Base-by-base conservation (phyloP, 2,329 filamentous ascomycete genomes). In the Fusarium proliferatum region DNA sequence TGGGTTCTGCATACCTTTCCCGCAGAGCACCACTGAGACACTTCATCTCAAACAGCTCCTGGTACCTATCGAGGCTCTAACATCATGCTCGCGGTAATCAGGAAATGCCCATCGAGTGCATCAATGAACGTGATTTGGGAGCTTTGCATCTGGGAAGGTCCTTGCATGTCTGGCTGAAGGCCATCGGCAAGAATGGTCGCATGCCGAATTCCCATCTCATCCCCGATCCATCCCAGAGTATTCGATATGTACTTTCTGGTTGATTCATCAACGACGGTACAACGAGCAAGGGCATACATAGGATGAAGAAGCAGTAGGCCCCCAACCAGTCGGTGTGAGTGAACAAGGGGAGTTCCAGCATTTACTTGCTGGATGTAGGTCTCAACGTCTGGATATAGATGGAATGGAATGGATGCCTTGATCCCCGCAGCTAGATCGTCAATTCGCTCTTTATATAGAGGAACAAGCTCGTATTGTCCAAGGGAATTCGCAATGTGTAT, bases 31-130 rank as follows among this genome's bases (percentile, higher is more conserved):
- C 2, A 2, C 13, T 4, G 9, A 28, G 23, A 2, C 23, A 26
- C 28, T 12, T 17, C 19, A 53, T 16, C 2, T 4, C 26, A 30
- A 55, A 5, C 13, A 8, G 23, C 19, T 12, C 21, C 2, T 17
- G 15, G 2, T 2, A 34, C 23, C 34, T 51, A 19, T 2, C 8
- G 17, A 7, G 64, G 64, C 26, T 67, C 45, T 17, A 65, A 26
- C 62, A 67, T 52, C 64, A 67, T 67, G 8, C 64, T 67, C 2
- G 64, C 64, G 1, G 62, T 67, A 3, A 67, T 67, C 5, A 67
- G 23, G 4, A 67, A 67, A 39, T 67, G 64, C 8, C 64, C 64
- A n/a, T 67, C 64, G 8, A 67, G 62, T 10, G 53, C 63, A 39
- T 67, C 64, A 16, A 67, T 28, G 9, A 67, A 67, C 1, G 52